Evolutionary conservation across 1,139 yeast genomes (phyloP), one percentile per base, ranked within the genome.

Genomic region (Tardiomyces blankii): DNA sequence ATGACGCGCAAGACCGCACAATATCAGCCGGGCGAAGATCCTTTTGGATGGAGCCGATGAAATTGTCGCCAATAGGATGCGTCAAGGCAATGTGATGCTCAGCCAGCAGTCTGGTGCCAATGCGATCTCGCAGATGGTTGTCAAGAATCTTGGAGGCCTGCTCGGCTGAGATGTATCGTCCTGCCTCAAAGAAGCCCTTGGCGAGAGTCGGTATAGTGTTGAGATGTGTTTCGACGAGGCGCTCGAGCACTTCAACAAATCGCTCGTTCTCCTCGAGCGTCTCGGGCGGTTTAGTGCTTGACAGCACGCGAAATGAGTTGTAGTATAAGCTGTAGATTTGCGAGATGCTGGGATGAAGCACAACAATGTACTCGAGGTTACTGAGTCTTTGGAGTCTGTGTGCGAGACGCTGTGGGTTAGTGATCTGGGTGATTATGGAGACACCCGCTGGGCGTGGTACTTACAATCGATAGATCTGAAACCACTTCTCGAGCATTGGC

Each of bases 271-370:
- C 80, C 48, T 75, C 75, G 6, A 73, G 51, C 1, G 79, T 73
- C 8, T 68, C 65, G 2, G 77, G 74, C 18, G 68, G 64, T 19
- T 30, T 44, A 19, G 63, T 55, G 21, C 74, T 69, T 44, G 81
- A 64, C 51, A 87, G 64, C 3, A 80, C 72, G 40, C 82, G 73
- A 69, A 88, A 74, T 5, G 95, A 82, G 49, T 77, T 72, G 52
- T 85, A 67, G 63, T 89, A 89, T 42, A 81, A 66, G 54, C 78
- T 73, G 67, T 87, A 86, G 18, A 85, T 82, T 55, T 78, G 79
- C n/a, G 93, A 82, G 46, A 89, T 82, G 55, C 86, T 77, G n/a
- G 96, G 96, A 59, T 89, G 89, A 50, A 89, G 66, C 42, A 87
- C 83, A 43, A 82, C 88, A 54, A 89, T 73, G 60, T 87, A 89